Evolutionary conservation across 1,139 yeast species (phyloP), one percentile per base, ranked within the genome.

Genomic region (Saccharomyces pastorianus): DNA sequence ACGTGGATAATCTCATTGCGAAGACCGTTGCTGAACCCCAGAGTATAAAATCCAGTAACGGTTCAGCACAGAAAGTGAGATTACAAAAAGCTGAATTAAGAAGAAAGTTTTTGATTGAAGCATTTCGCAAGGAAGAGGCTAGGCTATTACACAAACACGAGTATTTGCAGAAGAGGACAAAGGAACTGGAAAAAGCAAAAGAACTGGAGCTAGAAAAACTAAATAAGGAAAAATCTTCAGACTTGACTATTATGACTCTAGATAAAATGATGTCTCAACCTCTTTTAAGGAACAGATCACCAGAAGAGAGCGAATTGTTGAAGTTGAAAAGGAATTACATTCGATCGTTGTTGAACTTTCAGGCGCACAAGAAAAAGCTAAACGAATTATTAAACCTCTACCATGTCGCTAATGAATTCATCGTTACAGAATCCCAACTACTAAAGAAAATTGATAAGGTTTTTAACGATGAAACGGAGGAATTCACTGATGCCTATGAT

Each of bases 231-330:
- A 65, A 61, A 47, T 58, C 67, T 6, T 67, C 70, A 31, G 70
- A 67, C 62, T 78, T 85, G 63, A 87, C 96, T 1, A 76, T 88
- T 53, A 96, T 96, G 49, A 87, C 96, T 2, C 76, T 90, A 59
- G 91, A 86, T 63, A 76, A 81, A 47, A 77, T 85, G 60, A 73
- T 86, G 59, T 69, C 79, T 42, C 88, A 88, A 2, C 87, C 91
- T 17, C 73, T 89, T 58, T 80, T 90, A 76, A 79, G 85, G 66
- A 79, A 74, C 53, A 79, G 96, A 69, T 85, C 95, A 0, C 75
- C 73, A 38, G 90, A 83, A 64, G 95, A 89, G 68, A 67, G 69
- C 47, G 76, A 75, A 52, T 66, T 77, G 47, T 69, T 85, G 57
- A 61, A 68, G 48, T 77, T 80, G 62, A 83, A 82, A 66, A 75